phyloP scores from a whole-genome alignment of 345 rosid species.

The Raphanus sativus region DNA sequence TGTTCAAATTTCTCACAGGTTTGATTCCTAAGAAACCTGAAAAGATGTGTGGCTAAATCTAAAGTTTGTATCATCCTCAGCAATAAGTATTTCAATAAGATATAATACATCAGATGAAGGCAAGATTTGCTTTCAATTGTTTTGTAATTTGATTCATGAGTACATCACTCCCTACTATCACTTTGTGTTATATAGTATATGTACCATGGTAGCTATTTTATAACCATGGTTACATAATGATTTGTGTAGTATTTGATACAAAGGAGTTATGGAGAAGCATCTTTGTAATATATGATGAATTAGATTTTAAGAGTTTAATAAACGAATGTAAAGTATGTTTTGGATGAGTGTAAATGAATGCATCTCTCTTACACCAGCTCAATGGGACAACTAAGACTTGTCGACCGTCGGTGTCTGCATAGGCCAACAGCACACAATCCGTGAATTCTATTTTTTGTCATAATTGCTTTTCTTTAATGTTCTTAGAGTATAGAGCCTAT shows the following conservation, averaged over 20 bases:
- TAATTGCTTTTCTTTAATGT: slow-evolving; percentile 26
- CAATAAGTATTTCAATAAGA: slow-evolving; percentile 31
- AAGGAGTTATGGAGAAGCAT: slow-evolving; percentile 1
- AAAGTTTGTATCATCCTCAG: slow-evolving; percentile 11
- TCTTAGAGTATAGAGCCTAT: neutral
- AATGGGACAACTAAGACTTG: slow-evolving; percentile 33
- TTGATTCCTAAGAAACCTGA: slow-evolving; percentile 12
- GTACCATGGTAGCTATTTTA: slow-evolving; percentile 39
- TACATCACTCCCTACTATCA: slow-evolving; percentile 14
- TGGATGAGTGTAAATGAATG: slow-evolving; percentile 37
- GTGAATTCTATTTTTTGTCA: slow-evolving; percentile 32
- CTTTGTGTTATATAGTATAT: slow-evolving; percentile 18
- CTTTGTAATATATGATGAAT: slow-evolving; percentile 3
- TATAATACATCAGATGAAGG: slow-evolving; percentile 24
- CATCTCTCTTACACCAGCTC: slow-evolving; percentile 32
- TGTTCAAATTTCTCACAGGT: slow-evolving; percentile 34
- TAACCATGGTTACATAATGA: slow-evolving; percentile 33
- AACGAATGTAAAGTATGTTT: neutral
- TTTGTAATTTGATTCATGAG: slow-evolving; percentile 35
- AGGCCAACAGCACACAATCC: slow-evolving; percentile 34
- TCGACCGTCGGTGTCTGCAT: slow-evolving; percentile 21
- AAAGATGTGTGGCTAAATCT: slow-evolving; percentile 20
- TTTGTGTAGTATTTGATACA: slow-evolving; percentile 26
- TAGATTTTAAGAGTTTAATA: neutral
- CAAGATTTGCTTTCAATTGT: slow-evolving; percentile 29